Evolutionary conservation across 805 yeast genomes (phyloP).

Genomic region (Hemisphaericaspora nanyangensis): DNA sequence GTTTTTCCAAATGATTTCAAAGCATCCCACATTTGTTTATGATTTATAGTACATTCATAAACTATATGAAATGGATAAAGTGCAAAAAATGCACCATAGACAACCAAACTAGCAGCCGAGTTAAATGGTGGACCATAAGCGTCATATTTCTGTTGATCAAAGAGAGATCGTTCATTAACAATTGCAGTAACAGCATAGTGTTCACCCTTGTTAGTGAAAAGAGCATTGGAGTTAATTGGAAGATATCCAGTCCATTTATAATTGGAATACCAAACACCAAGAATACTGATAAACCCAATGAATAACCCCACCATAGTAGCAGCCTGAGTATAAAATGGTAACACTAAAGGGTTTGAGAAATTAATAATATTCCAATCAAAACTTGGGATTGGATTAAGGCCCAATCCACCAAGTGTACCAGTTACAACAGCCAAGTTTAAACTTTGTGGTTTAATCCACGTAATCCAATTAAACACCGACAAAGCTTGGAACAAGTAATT

Average conservation of each 20-base stretch:
- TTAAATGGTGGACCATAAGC: constrained; percentile 27
- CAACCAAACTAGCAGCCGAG: constrained; percentile 24
- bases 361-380: constrained; percentile 49
- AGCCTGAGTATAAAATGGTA: constrained; percentile 36
- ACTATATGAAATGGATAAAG: constrained; percentile 21
- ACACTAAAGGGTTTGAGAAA: constrained; percentile 26
- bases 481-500: constrained; percentile 39
- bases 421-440: constrained; percentile 46
- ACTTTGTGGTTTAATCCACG: constrained; percentile 54
- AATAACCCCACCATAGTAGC: constrained; percentile 15
- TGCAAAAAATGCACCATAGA: constrained; percentile 26
- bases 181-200: constrained; percentile 40
- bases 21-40: constrained; percentile 12
- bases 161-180: constrained; percentile 30
- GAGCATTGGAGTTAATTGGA: constrained; percentile 40
- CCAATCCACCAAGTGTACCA: constrained; percentile 45
- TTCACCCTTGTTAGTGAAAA: constrained; percentile 49
- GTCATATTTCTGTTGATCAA: constrained; percentile 19
- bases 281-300: constrained; percentile 15
- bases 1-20: constrained; percentile 6
- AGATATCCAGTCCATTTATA: constrained; percentile 21
- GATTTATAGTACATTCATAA: constrained; percentile 11
- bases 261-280: constrained; percentile 19
- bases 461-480: constrained; percentile 50
- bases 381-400: constrained; percentile 50